Conservation (phyloP, 1,284 basidiomycete species). For the Cystobasidium sp. region DNA sequence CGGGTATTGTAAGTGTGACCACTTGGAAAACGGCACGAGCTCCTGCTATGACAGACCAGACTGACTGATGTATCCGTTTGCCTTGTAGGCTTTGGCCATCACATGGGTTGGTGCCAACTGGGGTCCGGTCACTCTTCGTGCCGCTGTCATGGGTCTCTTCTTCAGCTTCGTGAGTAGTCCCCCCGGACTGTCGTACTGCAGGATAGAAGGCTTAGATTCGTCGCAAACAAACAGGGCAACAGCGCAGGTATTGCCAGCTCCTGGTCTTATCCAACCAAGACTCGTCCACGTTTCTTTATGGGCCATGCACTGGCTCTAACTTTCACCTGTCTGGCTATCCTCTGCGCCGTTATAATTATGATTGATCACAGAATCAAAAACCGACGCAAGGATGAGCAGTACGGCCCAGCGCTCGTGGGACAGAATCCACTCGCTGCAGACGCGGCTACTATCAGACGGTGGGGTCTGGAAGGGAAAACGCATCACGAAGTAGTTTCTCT, state of each 20-base stretch:
- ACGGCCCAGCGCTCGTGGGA: slow-evolving; percentile 42
- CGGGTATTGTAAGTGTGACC: slow-evolving; percentile 46
- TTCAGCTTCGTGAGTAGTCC: slow-evolving; percentile 59
- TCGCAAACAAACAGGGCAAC: slow-evolving; percentile 23
- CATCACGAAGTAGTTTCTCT: slow-evolving; percentile 26
- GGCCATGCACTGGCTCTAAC: slow-evolving; percentile 53
- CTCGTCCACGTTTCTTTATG: slow-evolving; percentile 51
- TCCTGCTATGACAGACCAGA: too few species aligned
- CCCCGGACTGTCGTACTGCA: not conserved
- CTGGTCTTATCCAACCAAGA: slow-evolving; percentile 57
- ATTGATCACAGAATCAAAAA: slow-evolving; percentile 48
- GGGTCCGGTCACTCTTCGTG: slow-evolving; percentile 51
- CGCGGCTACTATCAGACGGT: not conserved
- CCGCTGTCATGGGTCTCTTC: slow-evolving; percentile 60
- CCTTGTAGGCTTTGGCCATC: slow-evolving; percentile 58
- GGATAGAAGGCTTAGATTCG: not conserved
- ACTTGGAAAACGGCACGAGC: too few species aligned
- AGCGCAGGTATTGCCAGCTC: slow-evolving; percentile 59
- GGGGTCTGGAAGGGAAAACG: slow-evolving; percentile 24
- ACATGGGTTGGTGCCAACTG: slow-evolving; percentile 60
- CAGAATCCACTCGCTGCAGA: slow-evolving; percentile 20
- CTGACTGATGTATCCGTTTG: not conserved
- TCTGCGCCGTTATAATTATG: slow-evolving; percentile 49
- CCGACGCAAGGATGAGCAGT: slow-evolving; percentile 46
- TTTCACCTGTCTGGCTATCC: slow-evolving; percentile 50